Evolutionary conservation across 1,284 basidiomycete genomes (phyloP).

Genomic region (Ceratobasidium theobromae): DNA sequence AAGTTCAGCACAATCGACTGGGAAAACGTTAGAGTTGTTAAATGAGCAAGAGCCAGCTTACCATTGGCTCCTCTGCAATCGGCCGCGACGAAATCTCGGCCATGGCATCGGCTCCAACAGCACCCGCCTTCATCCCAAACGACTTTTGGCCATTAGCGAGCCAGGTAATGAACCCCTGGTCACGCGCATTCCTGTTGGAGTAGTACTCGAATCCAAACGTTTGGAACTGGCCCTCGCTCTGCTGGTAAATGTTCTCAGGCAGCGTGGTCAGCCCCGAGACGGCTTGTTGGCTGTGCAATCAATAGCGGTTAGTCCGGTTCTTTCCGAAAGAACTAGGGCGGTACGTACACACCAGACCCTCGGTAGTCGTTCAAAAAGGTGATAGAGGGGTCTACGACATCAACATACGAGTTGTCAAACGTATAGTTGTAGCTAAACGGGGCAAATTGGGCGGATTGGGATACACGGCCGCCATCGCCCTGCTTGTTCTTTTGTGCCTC

Average conservation of each 20-base stretch:
- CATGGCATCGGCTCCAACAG: conserved; percentile 46
- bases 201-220: conserved; percentile 28
- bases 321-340: background rate
- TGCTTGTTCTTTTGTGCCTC: conserved; percentile 35
- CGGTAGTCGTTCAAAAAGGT: conserved; percentile 50
- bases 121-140: conserved; percentile 49
- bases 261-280: conserved; percentile 25
- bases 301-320: background rate
- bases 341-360: conserved; percentile 25
- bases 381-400: conserved; percentile 45
- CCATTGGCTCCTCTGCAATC: conserved; percentile 48
- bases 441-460: conserved; percentile 62
- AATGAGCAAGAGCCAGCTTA: too few relatives aligned
- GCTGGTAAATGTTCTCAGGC: conserved; percentile 16
- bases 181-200: background rate
- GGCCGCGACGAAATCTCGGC: conserved; percentile 48
- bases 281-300: conserved; percentile 15
- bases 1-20: conserved; percentile 47
- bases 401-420: conserved; percentile 50
- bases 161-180: conserved; percentile 51
- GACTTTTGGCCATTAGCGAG: conserved; percentile 48
- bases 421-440: conserved; percentile 62
- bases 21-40: too few relatives aligned
- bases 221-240: conserved; percentile 40
- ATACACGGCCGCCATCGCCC: conserved; percentile 49